Base-by-base conservation (phyloP, 2,329 filamentous ascomycete species). In the Aspergillus thermomutatus region DNA sequence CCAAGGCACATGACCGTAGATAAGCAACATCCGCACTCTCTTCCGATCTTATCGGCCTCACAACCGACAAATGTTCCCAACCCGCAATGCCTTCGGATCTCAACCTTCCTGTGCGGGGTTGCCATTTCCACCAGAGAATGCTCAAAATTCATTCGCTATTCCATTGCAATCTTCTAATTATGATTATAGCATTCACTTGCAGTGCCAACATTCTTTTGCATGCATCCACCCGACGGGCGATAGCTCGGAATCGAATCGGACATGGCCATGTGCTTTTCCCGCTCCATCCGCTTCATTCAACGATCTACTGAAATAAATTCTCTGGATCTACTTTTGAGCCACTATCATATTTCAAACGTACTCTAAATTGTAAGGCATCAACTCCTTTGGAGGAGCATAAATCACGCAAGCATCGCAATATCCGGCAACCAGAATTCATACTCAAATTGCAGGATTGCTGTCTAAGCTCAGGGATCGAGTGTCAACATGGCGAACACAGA, bases 21-120 rank as follows among this genome's bases (percentile, higher is more conserved):
- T 31, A 31, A 31, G 43, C 50, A 23, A 40, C n/a, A 48, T 53
- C 54, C 48, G n/a, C n/a, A 28, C 55, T 5, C 21, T 17, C 53
- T 55, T 64, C 61, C 61, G 62, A 62, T 57, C 62, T 57, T 57
- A 62, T 63, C 57, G 55, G 51, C 49, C 14, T 28, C 11, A 34
- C 6, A 11, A 45, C 4, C 10, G 57, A 37, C 60, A 53, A 52
- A 37, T 8, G 14, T 28, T 43, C 45, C 47, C 59, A 46, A 23
- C 43, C 21, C 23, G 43, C 41, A 54, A 45, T 31, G 34, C 50
- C 25, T 55, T 57, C 58, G 50, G 54, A 53, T 55, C 14, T 49
- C 48, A 37, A 19, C 28, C 19, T 50, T n/a, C 10, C 34, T 50
- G 31, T 50, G 54, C 43, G 55, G 56, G 54, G 60, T 58, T 50